Evolutionary conservation across 768 basidiomycete genomes (phyloP).

Genomic region (Amanita pallidorosea): DNA sequence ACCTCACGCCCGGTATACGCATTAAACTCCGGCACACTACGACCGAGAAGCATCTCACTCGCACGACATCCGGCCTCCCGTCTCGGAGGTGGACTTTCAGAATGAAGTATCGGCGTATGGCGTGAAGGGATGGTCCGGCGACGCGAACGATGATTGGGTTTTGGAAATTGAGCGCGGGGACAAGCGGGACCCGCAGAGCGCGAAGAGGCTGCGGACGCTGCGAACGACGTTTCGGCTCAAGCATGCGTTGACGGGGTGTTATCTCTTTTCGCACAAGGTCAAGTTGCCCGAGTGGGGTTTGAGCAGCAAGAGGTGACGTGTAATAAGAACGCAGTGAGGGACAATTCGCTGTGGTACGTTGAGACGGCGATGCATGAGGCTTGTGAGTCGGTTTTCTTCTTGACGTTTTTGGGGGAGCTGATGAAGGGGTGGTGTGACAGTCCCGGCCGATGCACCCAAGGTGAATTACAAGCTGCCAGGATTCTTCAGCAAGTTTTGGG

Average conservation of each 20-base stretch:
- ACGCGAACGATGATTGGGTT: constrained; percentile 89
- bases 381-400: constrained; percentile 35
- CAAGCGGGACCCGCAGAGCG: constrained; percentile 53
- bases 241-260: constrained; percentile 86
- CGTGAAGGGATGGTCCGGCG: constrained; percentile 73
- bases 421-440: constrained; percentile 27
- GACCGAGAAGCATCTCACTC: constrained; percentile 89
- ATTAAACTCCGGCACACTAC: constrained; percentile 74
- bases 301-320: constrained; percentile 99
- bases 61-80: constrained; percentile 89
- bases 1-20: constrained; percentile 53
- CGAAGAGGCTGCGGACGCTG: constrained; percentile 66
- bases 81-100: constrained; percentile 98
- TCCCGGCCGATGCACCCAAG: constrained; percentile 57
- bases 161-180: constrained; percentile 75
- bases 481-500: constrained; percentile 85
- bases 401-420: background rate
- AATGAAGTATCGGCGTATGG: constrained; percentile 97
- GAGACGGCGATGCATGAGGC: constrained; percentile 74
- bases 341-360: constrained; percentile 89
- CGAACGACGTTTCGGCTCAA: constrained; percentile 74
- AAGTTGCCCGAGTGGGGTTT: constrained; percentile 94
- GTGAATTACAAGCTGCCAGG: constrained; percentile 89
- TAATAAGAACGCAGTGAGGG: constrained; percentile 89
- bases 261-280: constrained; percentile 95